phyloP scores from a whole-genome alignment of 208 protist species.

The Trypanosoma rangeli region DNA sequence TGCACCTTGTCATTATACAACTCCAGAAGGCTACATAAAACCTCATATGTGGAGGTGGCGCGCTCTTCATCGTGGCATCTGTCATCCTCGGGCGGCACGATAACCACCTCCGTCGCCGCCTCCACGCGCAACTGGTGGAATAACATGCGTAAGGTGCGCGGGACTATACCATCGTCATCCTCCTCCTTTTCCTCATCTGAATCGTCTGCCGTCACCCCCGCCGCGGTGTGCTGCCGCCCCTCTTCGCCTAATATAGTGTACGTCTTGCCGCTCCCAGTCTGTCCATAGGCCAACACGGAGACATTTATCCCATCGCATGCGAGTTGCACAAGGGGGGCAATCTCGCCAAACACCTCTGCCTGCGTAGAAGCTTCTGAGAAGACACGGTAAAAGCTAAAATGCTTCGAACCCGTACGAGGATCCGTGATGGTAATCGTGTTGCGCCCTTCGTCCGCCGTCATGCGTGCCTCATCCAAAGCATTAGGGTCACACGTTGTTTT shows the following conservation, averaged over 20 bases:
- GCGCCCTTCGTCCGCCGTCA: conserved; percentile 3
- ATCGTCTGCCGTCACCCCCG: neutral
- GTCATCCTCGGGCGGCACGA: neutral
- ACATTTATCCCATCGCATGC: conserved; percentile 48
- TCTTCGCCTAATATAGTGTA: conserved; percentile 58
- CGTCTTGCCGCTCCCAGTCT: conserved; percentile 73
- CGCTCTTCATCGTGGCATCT: neutral
- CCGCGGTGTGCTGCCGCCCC: neutral
- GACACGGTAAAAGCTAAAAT: conserved; percentile 32
- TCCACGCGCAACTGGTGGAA: conserved; percentile 20
- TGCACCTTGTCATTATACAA: conserved; percentile 54
- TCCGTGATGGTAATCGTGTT: conserved; percentile 18
- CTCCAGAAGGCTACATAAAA: conserved; percentile 53
- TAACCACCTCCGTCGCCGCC: conserved; percentile 3
- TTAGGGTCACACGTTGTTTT: neutral
- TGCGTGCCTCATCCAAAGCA: neutral
- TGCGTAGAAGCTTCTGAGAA: conserved; percentile 26
- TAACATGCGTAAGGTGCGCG: conserved; percentile 24
- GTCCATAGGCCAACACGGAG: conserved; percentile 61
- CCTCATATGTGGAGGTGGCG: conserved; percentile 12
- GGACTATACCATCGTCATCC: conserved; percentile 28
- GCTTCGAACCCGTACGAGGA: neutral
- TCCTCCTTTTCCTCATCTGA: neutral
- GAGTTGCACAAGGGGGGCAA: conserved; percentile 43
- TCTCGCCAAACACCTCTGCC: conserved; percentile 35